A percentile compares a stretch with the other conserved stretches of the same genome.
These are phyloP conservation scores for Capronia americana DNA, from an alignment of 2,329 filamentous ascomycete species.

Conservation along the genomic window DNA sequence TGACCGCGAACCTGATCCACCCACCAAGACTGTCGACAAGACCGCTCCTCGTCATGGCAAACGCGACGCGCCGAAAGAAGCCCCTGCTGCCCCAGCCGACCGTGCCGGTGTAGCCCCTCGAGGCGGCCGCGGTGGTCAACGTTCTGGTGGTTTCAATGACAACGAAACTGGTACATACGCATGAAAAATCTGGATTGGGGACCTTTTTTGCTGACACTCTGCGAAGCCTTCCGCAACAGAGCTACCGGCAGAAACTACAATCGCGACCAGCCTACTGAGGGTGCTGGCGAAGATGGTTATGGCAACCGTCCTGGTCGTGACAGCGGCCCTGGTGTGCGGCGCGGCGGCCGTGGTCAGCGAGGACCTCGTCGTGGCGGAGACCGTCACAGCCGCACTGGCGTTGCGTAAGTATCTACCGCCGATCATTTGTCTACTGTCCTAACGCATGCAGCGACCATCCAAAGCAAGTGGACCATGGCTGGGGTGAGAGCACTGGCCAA, in stretches of 20 bases:
- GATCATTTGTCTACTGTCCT: conserved; percentile 31
- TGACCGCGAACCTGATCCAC: conserved; percentile 77
- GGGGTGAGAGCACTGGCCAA: conserved; percentile 81
- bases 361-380: conserved; percentile 60
- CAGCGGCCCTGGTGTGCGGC: conserved; percentile 56
- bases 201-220: conserved; percentile 20
- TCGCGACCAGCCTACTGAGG: conserved; percentile 77
- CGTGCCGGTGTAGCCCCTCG: conserved; percentile 45
- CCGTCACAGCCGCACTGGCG: conserved; percentile 67
- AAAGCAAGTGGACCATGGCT: conserved; percentile 74
- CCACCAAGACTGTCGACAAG: conserved; percentile 90
- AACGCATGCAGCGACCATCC: conserved; percentile 49
- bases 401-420: conserved; percentile 57
- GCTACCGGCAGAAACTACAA: conserved; percentile 81
- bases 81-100: conserved; percentile 64
- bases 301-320: conserved; percentile 40
- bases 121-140: conserved; percentile 55
- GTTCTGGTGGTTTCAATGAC: conserved; percentile 68
- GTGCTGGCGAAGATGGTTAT: conserved; percentile 57
- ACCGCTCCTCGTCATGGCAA: conserved; percentile 76
- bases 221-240: conserved; percentile 84
- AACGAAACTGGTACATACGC: conserved; percentile 82
- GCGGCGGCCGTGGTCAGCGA: conserved; percentile 68
- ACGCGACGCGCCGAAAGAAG: conserved; percentile 82
- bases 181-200: conserved; percentile 13